A percentile compares a stretch with the other conserved stretches of the same genome.
Evolutionary conservation across 73 alveolate species (phyloP).

Genomic region (Blepharisma japonicum): DNA sequence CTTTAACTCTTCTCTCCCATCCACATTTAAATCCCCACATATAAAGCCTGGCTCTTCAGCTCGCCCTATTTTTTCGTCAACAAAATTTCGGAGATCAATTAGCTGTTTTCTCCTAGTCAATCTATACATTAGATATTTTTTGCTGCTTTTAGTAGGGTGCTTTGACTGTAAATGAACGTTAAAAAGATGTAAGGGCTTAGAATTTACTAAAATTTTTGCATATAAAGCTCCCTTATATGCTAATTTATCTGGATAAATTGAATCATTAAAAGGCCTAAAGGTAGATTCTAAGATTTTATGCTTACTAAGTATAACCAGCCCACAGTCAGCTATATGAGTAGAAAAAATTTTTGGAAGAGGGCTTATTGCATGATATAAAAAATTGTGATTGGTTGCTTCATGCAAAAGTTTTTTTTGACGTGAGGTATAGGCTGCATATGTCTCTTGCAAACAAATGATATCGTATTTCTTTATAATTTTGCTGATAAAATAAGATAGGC

Average conservation of each 20-base stretch:
- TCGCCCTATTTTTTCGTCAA: not conserved
- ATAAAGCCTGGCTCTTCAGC: not conserved
- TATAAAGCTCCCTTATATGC: not conserved
- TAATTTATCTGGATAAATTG: constrained; percentile 4
- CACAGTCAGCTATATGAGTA: not conserved
- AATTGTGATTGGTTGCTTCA: not conserved
- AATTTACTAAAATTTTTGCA: not conserved
- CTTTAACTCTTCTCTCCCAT: constrained; percentile 22
- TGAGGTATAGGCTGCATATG: constrained; percentile 66
- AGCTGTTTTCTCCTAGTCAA: constrained; percentile 25
- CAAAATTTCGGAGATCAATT: not conserved
- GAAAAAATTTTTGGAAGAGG: constrained; percentile 7
- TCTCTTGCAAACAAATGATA: constrained; percentile 87
- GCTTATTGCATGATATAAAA: not conserved
- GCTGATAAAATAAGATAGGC: constrained; percentile 53
- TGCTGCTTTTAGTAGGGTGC: constrained; percentile 14
- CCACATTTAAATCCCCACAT: constrained; percentile 26
- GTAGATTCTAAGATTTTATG: not conserved
- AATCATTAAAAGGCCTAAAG: not conserved
- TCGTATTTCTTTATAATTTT: constrained; percentile 59
- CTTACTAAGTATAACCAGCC: not conserved
- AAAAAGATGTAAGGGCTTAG: not conserved
- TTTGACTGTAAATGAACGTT: constrained; percentile 15
- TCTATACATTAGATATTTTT: constrained; percentile 15
- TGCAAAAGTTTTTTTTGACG: constrained; percentile 49